These are phyloP conservation scores for Neurospora sp. DNA, from an alignment of 495 filamentous ascomycete genomes.

Conservation along the genomic window DNA sequence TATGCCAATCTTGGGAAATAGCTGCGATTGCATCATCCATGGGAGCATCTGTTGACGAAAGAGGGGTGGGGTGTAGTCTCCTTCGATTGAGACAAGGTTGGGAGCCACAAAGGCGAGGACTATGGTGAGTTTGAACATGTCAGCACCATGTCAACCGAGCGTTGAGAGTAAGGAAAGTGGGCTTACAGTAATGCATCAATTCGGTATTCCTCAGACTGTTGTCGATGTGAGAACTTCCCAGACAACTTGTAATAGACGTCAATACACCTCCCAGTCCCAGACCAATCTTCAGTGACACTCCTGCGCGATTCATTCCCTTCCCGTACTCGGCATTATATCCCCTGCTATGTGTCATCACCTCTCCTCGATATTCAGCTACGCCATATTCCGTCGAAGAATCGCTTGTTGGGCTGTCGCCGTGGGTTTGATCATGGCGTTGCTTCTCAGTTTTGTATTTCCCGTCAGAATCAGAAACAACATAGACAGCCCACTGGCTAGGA, in stretches of 20 bases:
- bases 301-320: neutral
- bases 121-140: neutral
- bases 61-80: constrained; percentile 2
- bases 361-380: neutral
- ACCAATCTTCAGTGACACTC: neutral
- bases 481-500: neutral
- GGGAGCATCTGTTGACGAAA: constrained; percentile 14
- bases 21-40: constrained; percentile 19
- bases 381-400: neutral
- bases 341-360: neutral
- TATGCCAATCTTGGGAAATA: constrained; percentile 18
- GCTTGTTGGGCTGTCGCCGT: neutral
- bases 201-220: constrained; percentile 11
- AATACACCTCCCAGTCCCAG: constrained; percentile 9
- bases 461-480: constrained; percentile 1
- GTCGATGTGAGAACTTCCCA: constrained; percentile 8
- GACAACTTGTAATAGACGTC: constrained; percentile 8
- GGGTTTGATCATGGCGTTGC: neutral
- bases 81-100: constrained; percentile 17
- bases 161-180: neutral
- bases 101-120: constrained; percentile 16
- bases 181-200: constrained; percentile 16
- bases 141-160: neutral
- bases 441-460: neutral
- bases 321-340: neutral